Conservation (phyloP, 495 filamentous ascomycete species). For the Tuber melanosporum region DNA sequence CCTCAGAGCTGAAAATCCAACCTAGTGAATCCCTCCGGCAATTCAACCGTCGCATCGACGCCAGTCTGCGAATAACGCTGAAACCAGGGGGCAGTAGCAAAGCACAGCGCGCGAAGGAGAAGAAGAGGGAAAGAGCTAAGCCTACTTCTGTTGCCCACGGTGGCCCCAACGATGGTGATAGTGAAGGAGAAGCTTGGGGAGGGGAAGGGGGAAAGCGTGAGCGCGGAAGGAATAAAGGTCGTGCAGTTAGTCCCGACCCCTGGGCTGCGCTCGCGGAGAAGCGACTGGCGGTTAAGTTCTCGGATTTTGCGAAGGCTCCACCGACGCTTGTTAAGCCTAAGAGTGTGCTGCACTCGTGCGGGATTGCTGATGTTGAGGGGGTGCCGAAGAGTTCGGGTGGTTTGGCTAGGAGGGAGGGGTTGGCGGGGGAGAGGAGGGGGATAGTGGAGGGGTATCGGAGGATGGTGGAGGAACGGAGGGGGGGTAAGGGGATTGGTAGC, state of each 20-base stretch:
- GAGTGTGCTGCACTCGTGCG: slow-evolving; percentile 64
- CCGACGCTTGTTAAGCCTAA: slow-evolving; percentile 63
- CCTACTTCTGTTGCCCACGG: slow-evolving; percentile 9
- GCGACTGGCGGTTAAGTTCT: slow-evolving; percentile 56
- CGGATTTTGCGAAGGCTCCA: slow-evolving; percentile 76
- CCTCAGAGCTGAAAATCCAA: slow-evolving; percentile 49
- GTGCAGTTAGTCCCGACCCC: slow-evolving; percentile 53
- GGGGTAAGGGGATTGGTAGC: not conserved
- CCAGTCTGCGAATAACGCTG: slow-evolving; percentile 69
- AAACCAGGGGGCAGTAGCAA: slow-evolving; percentile 37
- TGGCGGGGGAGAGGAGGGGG: slow-evolving; percentile 64
- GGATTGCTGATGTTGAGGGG: slow-evolving; percentile 63
- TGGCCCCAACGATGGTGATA: slow-evolving; percentile 8
- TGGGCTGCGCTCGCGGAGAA: slow-evolving; percentile 67
- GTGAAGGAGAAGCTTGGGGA: slow-evolving; percentile 1
- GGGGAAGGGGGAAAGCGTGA: slow-evolving; percentile 17
- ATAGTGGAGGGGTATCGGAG: slow-evolving; percentile 76
- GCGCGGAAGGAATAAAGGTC: slow-evolving; percentile 19
- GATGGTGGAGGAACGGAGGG: slow-evolving; percentile 66
- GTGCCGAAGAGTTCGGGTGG: slow-evolving; percentile 73
- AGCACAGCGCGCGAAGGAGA: slow-evolving; percentile 64
- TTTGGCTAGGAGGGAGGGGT: slow-evolving; percentile 72
- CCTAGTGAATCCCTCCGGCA: slow-evolving; percentile 77
- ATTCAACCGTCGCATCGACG: slow-evolving; percentile 78
- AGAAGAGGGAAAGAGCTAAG: slow-evolving; percentile 41